These are phyloP conservation scores for Allomyces macrogynus DNA, from an alignment of 192 early-diverging fungal genomes.

Conservation along the genomic window DNA sequence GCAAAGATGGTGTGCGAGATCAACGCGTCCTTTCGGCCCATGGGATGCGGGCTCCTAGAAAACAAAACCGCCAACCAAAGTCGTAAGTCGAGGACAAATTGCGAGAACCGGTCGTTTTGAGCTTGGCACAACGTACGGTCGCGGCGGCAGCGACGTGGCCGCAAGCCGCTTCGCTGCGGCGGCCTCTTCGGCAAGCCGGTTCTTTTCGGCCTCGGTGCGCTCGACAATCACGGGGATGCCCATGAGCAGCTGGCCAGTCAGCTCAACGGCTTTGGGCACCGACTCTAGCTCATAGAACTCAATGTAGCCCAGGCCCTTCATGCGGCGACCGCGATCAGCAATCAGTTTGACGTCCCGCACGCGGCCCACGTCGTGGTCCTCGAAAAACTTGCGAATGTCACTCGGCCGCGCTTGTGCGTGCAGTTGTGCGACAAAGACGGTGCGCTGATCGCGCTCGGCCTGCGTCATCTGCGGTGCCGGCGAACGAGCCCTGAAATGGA, in stretches of 20 bases:
- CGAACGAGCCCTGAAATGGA: too few relatives aligned
- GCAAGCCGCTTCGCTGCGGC: too few relatives aligned
- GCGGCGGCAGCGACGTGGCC: too few relatives aligned
- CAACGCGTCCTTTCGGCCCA: constrained; percentile 3
- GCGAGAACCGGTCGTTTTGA: too few relatives aligned
- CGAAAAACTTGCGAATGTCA: constrained; percentile 80
- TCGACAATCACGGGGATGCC: constrained; percentile 87
- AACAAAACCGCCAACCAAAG: too few relatives aligned
- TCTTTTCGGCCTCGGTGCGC: constrained; percentile 83
- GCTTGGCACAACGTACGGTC: too few relatives aligned
- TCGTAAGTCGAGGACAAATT: too few relatives aligned
- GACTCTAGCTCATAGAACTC: constrained; percentile 80
- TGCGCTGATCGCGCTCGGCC: constrained; percentile 67
- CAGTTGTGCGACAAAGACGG: constrained; percentile 89
- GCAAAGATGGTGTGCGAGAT: constrained; percentile 16
- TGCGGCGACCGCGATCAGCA: constrained; percentile 60
- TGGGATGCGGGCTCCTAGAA: not conserved
- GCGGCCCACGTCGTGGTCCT: constrained; percentile 35
- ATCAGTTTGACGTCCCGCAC: constrained; percentile 77
- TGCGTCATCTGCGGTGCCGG: constrained; percentile 42
- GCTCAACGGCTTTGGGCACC: constrained; percentile 59
- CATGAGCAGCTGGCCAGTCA: constrained; percentile 69
- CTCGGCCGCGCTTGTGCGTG: constrained; percentile 48
- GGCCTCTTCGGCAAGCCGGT: constrained; percentile 22
- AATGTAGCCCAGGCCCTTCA: constrained; percentile 87